phyloP scores from a whole-genome alignment of 2,329 filamentous ascomycete genomes.

The Monilinia polystroma region DNA sequence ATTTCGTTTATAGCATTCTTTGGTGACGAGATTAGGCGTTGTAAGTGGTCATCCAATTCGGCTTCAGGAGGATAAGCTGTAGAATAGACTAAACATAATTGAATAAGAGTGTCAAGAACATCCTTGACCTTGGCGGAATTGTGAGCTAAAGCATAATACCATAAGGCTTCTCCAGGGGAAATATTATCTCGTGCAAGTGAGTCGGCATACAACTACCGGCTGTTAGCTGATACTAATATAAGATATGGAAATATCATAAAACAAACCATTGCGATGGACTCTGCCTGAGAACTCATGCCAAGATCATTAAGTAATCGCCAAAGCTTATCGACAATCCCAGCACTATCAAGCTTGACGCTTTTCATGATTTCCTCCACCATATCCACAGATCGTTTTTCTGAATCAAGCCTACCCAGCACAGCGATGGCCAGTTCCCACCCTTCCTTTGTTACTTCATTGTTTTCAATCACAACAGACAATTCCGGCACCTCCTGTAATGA shows the following conservation, averaged over 20 bases:
- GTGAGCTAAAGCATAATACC: conserved; percentile 89
- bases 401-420: conserved; percentile 77
- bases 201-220: conserved; percentile 77
- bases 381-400: conserved; percentile 66
- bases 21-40: conserved; percentile 67
- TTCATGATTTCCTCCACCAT: conserved; percentile 71
- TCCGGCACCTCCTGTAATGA: conserved; percentile 56
- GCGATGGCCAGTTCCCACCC: conserved; percentile 91
- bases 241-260: not conserved
- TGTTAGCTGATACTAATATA: conserved; percentile 33
- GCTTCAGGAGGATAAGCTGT: conserved; percentile 70
- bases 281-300: conserved; percentile 74
- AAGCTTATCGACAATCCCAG: conserved; percentile 75
- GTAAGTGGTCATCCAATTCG: conserved; percentile 72
- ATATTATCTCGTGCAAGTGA: conserved; percentile 69
- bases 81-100: conserved; percentile 83
- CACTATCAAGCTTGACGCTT: conserved; percentile 69
- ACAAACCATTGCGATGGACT: conserved; percentile 75
- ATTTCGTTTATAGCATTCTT: conserved; percentile 69
- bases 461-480: conserved; percentile 33
- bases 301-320: conserved; percentile 75
- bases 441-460: conserved; percentile 49
- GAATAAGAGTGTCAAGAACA: conserved; percentile 82
- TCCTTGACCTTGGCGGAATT: conserved; percentile 75
- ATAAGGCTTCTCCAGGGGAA: conserved; percentile 80